These are phyloP conservation scores for Clathrospora elynae DNA, from an alignment of 2,329 filamentous ascomycete genomes.

Conservation along the genomic window DNA sequence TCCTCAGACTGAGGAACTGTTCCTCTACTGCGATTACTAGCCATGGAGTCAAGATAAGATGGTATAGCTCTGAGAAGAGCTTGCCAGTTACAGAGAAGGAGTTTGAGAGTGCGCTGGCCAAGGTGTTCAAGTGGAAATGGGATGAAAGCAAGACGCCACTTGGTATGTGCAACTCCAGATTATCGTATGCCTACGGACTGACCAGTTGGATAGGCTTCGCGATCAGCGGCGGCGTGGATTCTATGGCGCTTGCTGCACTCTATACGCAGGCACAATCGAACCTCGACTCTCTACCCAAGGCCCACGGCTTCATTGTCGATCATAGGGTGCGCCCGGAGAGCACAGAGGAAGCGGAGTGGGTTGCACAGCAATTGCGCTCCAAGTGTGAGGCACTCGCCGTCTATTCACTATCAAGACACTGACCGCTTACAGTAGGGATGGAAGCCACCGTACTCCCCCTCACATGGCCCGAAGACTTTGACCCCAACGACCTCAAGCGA, in stretches of 20 bases:
- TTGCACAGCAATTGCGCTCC: slow-evolving; percentile 52
- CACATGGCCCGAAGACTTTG: slow-evolving; percentile 44
- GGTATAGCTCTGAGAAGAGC: slow-evolving; percentile 28
- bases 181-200: slow-evolving; percentile 6
- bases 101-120: slow-evolving; percentile 28
- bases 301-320: slow-evolving; percentile 65
- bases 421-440: slow-evolving; percentile 34
- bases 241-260: slow-evolving; percentile 89
- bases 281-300: slow-evolving; percentile 25
- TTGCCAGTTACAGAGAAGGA: slow-evolving; percentile 34
- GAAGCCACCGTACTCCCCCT: slow-evolving; percentile 43
- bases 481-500: slow-evolving; percentile 59
- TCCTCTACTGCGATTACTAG: slow-evolving; percentile 24
- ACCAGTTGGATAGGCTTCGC: slow-evolving; percentile 61
- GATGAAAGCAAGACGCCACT: slow-evolving; percentile 7
- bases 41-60: slow-evolving; percentile 24
- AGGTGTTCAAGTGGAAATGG: slow-evolving; percentile 10
- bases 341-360: slow-evolving; percentile 58
- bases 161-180: slow-evolving; percentile 19
- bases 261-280: slow-evolving; percentile 52
- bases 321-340: slow-evolving; percentile 64
- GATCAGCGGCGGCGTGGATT: slow-evolving; percentile 91
- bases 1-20: slow-evolving; percentile 37
- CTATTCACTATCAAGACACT: slow-evolving; percentile 6
- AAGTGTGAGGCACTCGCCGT: slow-evolving; percentile 47